Percentiles rank a stretch among this genome's conserved stretches.
Evolutionary conservation across 495 filamentous ascomycete genomes (phyloP).

Genomic region (Margaritispora aquatica): DNA sequence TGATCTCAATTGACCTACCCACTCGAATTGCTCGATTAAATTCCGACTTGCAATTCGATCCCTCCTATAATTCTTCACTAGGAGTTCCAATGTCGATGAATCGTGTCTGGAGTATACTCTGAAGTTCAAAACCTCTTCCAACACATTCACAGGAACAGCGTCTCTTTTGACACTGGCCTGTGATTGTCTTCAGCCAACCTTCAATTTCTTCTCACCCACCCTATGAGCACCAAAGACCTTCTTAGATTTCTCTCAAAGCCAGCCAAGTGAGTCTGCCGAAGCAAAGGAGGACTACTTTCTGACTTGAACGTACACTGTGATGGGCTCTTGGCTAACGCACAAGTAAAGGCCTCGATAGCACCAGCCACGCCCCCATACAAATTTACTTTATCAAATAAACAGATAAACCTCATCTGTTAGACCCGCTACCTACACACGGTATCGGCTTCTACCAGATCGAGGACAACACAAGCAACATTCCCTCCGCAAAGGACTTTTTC

Average conservation of each 20-base stretch:
- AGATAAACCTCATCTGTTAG: slow-evolving; percentile 82
- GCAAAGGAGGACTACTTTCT: neutral
- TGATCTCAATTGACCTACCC: too few species aligned
- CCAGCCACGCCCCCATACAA: slow-evolving; percentile 28
- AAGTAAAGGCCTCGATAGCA: slow-evolving; percentile 82
- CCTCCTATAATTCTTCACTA: too few species aligned
- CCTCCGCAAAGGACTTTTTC: slow-evolving; percentile 72
- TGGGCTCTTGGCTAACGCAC: slow-evolving; percentile 8
- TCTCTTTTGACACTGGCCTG: slow-evolving; percentile 17
- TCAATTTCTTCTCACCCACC: slow-evolving; percentile 35
- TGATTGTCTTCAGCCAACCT: slow-evolving; percentile 1
- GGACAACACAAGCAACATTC: slow-evolving; percentile 75
- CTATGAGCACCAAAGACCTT: slow-evolving; percentile 90
- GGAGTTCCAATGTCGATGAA: slow-evolving; percentile 9
- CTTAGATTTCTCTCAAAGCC: slow-evolving; percentile 94
- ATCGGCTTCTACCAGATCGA: slow-evolving; percentile 80
- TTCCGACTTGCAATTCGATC: too few species aligned
- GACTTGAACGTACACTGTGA: neutral
- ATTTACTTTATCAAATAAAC: slow-evolving; percentile 23
- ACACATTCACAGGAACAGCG: slow-evolving; percentile 14
- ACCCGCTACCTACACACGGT: slow-evolving; percentile 78
- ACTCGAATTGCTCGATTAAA: too few species aligned
- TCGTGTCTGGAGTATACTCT: neutral
- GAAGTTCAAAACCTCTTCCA: neutral
- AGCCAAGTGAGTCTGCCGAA: slow-evolving; percentile 67